phyloP scores from a whole-genome alignment of 805 yeast genomes.

The Starmera caribaea region DNA sequence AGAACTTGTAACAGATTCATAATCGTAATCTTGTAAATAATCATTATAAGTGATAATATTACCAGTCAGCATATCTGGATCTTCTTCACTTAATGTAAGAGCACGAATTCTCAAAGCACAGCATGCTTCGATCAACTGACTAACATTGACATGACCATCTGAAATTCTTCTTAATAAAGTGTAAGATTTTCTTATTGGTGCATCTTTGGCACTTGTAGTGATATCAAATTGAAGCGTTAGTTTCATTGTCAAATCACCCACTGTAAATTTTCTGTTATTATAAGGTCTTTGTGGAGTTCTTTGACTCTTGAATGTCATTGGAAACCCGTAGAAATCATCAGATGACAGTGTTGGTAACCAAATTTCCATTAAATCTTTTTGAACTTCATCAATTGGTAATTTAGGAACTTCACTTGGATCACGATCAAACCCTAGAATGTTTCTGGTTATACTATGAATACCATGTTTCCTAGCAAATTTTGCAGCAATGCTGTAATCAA shows the following conservation, averaged over 20 bases:
- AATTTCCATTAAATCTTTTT: conserved; percentile 2
- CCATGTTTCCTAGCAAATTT: conserved; percentile 13
- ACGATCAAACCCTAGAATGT: conserved; percentile 9
- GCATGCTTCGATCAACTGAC: conserved; percentile 5
- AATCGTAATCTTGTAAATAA: conserved; percentile 8
- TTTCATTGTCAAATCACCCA: conserved; percentile 2
- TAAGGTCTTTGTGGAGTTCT: conserved; percentile 8
- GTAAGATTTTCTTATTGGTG: not conserved
- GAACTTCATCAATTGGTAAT: conserved; percentile 5
- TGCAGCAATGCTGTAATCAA: conserved; percentile 7
- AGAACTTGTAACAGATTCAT: conserved; percentile 10
- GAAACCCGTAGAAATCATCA: conserved; percentile 11
- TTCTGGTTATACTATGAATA: conserved; percentile 4
- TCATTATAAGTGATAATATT: conserved; percentile 18
- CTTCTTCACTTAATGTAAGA: conserved; percentile 12
- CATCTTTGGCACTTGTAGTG: not conserved
- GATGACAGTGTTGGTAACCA: conserved; percentile 9
- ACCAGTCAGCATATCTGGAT: conserved; percentile 17
- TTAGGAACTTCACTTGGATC: conserved; percentile 7
- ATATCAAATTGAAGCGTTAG: conserved; percentile 5
- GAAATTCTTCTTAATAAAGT: conserved; percentile 11
- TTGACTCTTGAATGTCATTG: conserved; percentile 12
- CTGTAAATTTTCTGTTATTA: not conserved
- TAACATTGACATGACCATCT: conserved; percentile 19
- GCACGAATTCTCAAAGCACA: conserved; percentile 11